These are phyloP conservation scores for Xylariaceae sp. DNA, from an alignment of 2,329 filamentous ascomycete species.

Conservation along the genomic window DNA sequence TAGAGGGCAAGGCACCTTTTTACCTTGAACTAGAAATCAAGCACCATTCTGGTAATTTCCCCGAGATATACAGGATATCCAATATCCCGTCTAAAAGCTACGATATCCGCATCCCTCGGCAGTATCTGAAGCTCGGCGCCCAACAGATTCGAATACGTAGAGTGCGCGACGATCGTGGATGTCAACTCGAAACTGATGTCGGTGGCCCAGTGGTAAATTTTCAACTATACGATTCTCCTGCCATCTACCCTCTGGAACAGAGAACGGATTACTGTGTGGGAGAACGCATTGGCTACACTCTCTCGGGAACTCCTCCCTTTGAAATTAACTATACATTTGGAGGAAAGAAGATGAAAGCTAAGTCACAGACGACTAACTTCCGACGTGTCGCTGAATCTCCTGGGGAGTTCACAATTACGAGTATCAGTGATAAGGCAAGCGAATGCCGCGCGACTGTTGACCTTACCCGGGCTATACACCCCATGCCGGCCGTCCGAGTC, in stretches of 20 bases:
- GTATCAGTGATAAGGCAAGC: constrained; percentile 84
- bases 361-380: constrained; percentile 81
- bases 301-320: constrained; percentile 91
- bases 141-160: constrained; percentile 89
- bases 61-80: constrained; percentile 82
- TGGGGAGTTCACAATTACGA: constrained; percentile 86
- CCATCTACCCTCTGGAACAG: constrained; percentile 85
- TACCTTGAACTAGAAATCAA: constrained; percentile 91
- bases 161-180: constrained; percentile 86
- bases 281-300: constrained; percentile 89
- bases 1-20: constrained; percentile 87
- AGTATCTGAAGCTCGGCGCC: constrained; percentile 84
- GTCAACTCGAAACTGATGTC: constrained; percentile 77
- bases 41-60: constrained; percentile 80
- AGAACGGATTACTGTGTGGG: constrained; percentile 92
- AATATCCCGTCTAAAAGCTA: constrained; percentile 78
- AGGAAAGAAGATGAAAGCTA: constrained; percentile 77
- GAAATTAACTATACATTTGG: constrained; percentile 92
- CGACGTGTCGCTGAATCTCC: constrained; percentile 91
- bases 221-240: constrained; percentile 90
- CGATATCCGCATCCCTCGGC: constrained; percentile 82
- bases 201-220: constrained; percentile 83
- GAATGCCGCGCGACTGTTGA: constrained; percentile 83
- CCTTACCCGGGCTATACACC: constrained; percentile 84
- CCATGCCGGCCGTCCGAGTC: constrained; percentile 89